Base-by-base conservation (phyloP, 805 yeast genomes). In the Pichia membranifaciens region DNA sequence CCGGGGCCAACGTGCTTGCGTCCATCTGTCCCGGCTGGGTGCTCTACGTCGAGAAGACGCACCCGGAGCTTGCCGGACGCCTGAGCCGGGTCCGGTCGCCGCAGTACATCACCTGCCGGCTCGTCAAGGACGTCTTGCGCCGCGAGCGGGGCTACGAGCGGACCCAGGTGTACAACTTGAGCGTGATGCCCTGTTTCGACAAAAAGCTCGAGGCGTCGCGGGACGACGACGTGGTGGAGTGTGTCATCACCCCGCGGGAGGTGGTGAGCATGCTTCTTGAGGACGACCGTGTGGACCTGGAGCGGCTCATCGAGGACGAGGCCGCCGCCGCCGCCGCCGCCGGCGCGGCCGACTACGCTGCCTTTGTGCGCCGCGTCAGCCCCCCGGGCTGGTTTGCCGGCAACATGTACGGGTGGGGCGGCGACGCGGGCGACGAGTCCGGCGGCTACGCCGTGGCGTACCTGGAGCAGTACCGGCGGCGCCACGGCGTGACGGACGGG, bases 1-100 rank as follows among this genome's bases (percentile, higher is more conserved):
- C 35, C 43, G 23, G 20, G 51, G 49, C 41, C 8, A 95, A 95
- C 0, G 59, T 76, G 2, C 63, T 93, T 41, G 75, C 89, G 22
- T 79, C 89, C 13, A 74, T 84, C 0, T 91, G 98, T 65, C 99
- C 99, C 0, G 99, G 99, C 0, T 93, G 96, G 88, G 93, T 93
- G 0, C 72, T 93, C 23, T 93, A 93, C 59, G 96, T 91, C 0
- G 98, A 93, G 56, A 93, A 93, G 70, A 90, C 98, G 0, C 96
- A 91, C 61, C 95, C 96, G 0, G 81, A 85, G 53, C 69, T 93
- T 9, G 66, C 89, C 15, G 84, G 90, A 0, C 70, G 74, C 49
- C 60, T 93, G 50, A 79, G 95, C 12, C 74, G 75, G 32, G 84
- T 86, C 38, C 87, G 87, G 58, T 87, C 96, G 0, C 95, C 98